Base-by-base conservation (phyloP, 495 filamentous ascomycete genomes). In the Tuber magnatum region DNA sequence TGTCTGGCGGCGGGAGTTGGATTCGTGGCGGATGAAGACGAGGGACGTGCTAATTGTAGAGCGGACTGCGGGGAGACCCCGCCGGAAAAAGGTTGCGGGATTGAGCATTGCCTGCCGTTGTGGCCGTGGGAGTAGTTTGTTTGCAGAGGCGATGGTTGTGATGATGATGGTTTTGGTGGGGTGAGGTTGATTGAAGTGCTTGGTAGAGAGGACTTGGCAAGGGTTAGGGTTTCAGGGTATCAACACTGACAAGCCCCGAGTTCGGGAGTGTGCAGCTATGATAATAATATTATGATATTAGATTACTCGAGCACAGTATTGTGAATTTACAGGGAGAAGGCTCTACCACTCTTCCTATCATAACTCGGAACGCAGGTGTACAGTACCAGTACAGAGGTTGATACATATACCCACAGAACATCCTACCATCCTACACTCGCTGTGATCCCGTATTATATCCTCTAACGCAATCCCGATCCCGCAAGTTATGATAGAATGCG, bases 1-100 rank as follows among this genome's bases (percentile, higher is more conserved):
- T 22, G 81, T 83, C 43, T 51, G 74, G 7, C 81, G 81, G 16
- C 81, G 81, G 41, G 81, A 40, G 71, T 71, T 76, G 48, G 81
- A 76, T 61, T 80, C 68, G 70, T 79, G 65, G 3, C 81, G 81
- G 68, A 75, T 28, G 71, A 76, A 75, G 43, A 28, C 46, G 39
- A 73, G 68, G 32, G 71, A 46, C 16, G 9, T 18, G n/a, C 48
- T 32, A 48, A 20, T 40, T 61, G 65, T 68, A 68, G 48, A 18
- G 44, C 41, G 14, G 14, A 40, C 35, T 28, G 61, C 68, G 12
- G 71, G 69, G 56, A 78, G 69, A 3, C 32, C 65, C 32, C 74
- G 76, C 0, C 73, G 68, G 76, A 81, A 79, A 3, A 73, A 20
- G n/a, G 38, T 20, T 3, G 78, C 46, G 72, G 81, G 56, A 72